These are phyloP conservation scores for Ganoderma multipileum DNA, from an alignment of 1,284 basidiomycete genomes.

Conservation along the genomic window DNA sequence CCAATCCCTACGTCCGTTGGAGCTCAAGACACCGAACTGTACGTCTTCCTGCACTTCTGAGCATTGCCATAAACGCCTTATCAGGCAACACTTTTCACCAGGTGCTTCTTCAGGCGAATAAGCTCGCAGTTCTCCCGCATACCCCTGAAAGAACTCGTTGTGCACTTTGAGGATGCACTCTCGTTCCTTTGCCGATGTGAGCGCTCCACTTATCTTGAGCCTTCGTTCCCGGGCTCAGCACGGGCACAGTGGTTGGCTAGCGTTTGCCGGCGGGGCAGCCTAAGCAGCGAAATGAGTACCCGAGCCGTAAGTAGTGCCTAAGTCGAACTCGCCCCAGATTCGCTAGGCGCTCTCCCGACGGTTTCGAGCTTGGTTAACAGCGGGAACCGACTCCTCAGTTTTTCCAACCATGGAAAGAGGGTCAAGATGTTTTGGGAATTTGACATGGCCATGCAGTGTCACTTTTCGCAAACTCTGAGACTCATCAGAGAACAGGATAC, in stretches of 20 bases:
- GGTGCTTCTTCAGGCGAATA: background rate
- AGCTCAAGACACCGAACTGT: background rate
- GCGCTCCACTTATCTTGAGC: background rate
- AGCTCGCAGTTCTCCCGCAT: background rate
- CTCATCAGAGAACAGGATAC: background rate
- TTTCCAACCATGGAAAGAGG: background rate
- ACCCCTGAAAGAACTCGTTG: background rate
- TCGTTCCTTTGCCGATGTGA: background rate
- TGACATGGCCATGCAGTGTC: background rate
- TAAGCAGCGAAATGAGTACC: background rate
- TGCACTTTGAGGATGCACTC: background rate
- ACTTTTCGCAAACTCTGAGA: background rate
- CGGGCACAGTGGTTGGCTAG: background rate
- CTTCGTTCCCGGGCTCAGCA: background rate
- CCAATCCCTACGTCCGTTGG: background rate
- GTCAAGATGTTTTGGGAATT: background rate
- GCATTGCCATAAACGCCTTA: background rate
- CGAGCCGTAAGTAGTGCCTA: background rate
- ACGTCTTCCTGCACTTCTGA: background rate
- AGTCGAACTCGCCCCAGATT: too few species aligned
- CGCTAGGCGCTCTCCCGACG: too few species aligned
- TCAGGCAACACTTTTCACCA: background rate
- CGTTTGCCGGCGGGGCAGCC: background rate
- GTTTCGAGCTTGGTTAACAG: too few species aligned
- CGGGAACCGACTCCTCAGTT: too few species aligned